Conservation (phyloP, 1,139 yeast species). For the Lodderomyces orthopsilosis region DNA sequence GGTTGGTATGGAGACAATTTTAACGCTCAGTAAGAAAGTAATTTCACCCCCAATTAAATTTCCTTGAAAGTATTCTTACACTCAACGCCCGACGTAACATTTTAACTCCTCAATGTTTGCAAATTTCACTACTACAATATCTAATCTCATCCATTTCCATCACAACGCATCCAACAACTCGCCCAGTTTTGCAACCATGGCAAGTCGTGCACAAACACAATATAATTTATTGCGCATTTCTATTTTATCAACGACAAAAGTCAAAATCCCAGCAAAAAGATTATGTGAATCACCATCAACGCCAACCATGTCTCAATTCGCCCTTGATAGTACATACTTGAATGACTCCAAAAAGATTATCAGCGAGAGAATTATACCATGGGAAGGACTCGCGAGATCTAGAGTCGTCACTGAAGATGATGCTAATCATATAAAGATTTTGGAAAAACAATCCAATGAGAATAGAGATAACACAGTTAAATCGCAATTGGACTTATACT, state of each 20-base stretch:
- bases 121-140: too few species aligned
- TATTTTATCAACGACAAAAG: background rate
- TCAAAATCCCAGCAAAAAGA: background rate
- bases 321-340: slow-evolving; percentile 61
- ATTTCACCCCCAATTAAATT: too few species aligned
- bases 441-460: slow-evolving; percentile 54
- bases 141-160: too few species aligned
- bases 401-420: slow-evolving; percentile 64
- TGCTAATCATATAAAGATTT: slow-evolving; percentile 60
- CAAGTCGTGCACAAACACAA: background rate
- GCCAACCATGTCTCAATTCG: slow-evolving; percentile 13
- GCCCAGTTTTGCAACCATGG: background rate
- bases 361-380: slow-evolving; percentile 81
- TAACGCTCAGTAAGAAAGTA: too few species aligned
- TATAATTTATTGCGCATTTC: background rate
- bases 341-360: slow-evolving; percentile 74
- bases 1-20: too few species aligned
- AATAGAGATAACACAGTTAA: slow-evolving; percentile 38
- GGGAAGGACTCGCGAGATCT: slow-evolving; percentile 88
- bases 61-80: too few species aligned
- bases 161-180: too few species aligned
- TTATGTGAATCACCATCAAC: background rate
- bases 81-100: too few species aligned
- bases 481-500: slow-evolving; percentile 51
- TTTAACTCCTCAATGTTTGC: too few species aligned